Conservation (phyloP, 306 rosid genomes). For the Elaeagnus macrophylla region DNA sequence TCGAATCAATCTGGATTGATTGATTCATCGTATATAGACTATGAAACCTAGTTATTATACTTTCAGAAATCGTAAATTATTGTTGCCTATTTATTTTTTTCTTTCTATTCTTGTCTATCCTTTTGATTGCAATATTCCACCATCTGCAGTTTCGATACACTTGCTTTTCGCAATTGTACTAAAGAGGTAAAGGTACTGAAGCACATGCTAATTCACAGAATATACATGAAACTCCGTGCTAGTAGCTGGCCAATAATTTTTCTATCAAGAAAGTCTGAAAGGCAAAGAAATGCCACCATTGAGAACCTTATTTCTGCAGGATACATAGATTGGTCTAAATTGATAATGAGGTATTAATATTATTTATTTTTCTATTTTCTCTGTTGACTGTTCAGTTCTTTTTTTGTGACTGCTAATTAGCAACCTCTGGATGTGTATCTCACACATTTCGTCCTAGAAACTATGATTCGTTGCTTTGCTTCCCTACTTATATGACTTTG, state of each 20-base stretch:
- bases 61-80: neutral
- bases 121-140: slow-evolving; percentile 5
- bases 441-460: too few relatives aligned
- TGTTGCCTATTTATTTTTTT: slow-evolving; percentile 14
- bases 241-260: slow-evolving; percentile 66
- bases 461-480: slow-evolving; percentile 5
- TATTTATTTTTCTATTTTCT: too few relatives aligned
- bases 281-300: slow-evolving; percentile 32
- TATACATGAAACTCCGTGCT: slow-evolving; percentile 43
- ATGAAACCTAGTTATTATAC: neutral
- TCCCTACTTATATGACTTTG: slow-evolving; percentile 3
- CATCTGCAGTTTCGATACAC: slow-evolving; percentile 37
- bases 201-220: slow-evolving; percentile 31
- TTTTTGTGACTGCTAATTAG: too few relatives aligned
- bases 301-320: slow-evolving; percentile 53
- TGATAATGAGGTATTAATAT: slow-evolving; percentile 65
- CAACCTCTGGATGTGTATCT: too few relatives aligned
- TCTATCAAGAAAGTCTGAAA: slow-evolving; percentile 46
- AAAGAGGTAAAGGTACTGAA: slow-evolving; percentile 41
- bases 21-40: neutral
- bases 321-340: slow-evolving; percentile 42
- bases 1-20: neutral
- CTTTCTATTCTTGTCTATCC: slow-evolving; percentile 13
- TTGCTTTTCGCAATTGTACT: slow-evolving; percentile 31
- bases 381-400: too few relatives aligned